A percentile compares a stretch with the other conserved stretches of the same genome.
Evolutionary conservation across 2,329 filamentous ascomycete species (phyloP).

Genomic region (Fusarium sp.): DNA sequence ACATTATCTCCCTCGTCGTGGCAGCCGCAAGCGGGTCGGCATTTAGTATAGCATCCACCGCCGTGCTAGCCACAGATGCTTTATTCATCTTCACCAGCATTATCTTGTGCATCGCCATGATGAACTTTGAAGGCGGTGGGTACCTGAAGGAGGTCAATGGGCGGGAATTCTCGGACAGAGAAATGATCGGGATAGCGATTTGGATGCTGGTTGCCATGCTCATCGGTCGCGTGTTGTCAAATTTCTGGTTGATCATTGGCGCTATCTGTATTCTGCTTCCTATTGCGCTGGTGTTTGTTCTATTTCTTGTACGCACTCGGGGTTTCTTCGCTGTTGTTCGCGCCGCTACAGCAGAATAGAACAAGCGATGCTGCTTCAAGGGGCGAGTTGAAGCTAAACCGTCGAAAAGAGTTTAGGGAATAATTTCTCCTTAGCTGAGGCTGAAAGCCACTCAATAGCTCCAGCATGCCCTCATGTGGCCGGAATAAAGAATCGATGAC

Average conservation of each 20-base stretch:
- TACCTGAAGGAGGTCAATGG: constrained; percentile 18
- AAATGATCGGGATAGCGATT: constrained; percentile 37
- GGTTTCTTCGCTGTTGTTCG: constrained; percentile 37
- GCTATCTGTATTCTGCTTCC: constrained; percentile 16
- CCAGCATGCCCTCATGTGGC: neutral
- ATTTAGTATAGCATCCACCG: neutral
- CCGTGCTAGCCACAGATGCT: constrained; percentile 22
- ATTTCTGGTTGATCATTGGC: constrained; percentile 6
- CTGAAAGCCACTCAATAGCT: neutral
- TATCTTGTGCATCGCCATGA: constrained; percentile 35
- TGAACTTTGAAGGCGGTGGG: constrained; percentile 40
- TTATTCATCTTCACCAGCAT: constrained; percentile 37
- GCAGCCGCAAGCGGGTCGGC: neutral
- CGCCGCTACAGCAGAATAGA: neutral
- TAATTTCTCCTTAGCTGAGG: neutral
- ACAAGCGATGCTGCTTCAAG: neutral
- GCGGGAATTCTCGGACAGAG: constrained; percentile 31
- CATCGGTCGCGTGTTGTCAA: constrained; percentile 25
- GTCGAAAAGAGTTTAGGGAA: neutral
- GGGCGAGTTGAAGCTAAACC: neutral
- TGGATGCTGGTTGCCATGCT: constrained; percentile 41
- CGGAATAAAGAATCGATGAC: neutral
- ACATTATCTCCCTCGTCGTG: constrained; percentile 25
- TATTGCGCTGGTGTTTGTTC: constrained; percentile 8
- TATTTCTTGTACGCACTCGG: constrained; percentile 28